Percentiles rank a stretch among this genome's conserved stretches.
These are phyloP conservation scores for Panicum hallii DNA, from an alignment of 202 grass and related monocot genomes.

Conservation along the genomic window DNA sequence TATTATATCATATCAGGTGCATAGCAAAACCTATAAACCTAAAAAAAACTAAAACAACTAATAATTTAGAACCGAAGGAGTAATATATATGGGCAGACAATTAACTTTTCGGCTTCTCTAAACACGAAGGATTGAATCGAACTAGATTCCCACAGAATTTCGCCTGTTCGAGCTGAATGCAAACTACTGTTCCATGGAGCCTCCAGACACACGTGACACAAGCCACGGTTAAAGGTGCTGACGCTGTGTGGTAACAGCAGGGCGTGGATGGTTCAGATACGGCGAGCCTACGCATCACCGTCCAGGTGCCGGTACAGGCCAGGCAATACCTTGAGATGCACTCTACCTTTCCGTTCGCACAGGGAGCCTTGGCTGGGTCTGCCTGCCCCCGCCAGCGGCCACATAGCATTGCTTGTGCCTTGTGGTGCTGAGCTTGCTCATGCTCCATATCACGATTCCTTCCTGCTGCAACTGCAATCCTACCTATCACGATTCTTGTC, in stretches of 20 bases:
- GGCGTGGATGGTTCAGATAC: conserved; percentile 9
- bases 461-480: conserved; percentile 38
- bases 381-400: background rate
- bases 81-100: too few relatives aligned
- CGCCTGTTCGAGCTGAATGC: background rate
- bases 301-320: background rate
- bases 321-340: conserved; percentile 23
- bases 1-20: too few relatives aligned
- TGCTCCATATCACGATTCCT: background rate
- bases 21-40: too few relatives aligned
- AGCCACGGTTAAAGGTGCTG: background rate
- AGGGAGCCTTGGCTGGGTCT: background rate
- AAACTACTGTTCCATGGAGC: background rate
- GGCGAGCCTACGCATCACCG: background rate
- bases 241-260: background rate
- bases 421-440: background rate
- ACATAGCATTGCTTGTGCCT: conserved; percentile 41
- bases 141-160: too few relatives aligned
- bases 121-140: too few relatives aligned
- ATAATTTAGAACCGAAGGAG: too few relatives aligned
- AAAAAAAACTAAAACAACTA: too few relatives aligned
- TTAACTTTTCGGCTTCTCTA: too few relatives aligned
- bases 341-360: conserved; percentile 32
- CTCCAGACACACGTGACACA: background rate
- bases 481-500: background rate